Evolutionary conservation across 2,329 filamentous ascomycete species (phyloP), one percentile per base, ranked within the genome.

Genomic region (Hypoxylon sp.): DNA sequence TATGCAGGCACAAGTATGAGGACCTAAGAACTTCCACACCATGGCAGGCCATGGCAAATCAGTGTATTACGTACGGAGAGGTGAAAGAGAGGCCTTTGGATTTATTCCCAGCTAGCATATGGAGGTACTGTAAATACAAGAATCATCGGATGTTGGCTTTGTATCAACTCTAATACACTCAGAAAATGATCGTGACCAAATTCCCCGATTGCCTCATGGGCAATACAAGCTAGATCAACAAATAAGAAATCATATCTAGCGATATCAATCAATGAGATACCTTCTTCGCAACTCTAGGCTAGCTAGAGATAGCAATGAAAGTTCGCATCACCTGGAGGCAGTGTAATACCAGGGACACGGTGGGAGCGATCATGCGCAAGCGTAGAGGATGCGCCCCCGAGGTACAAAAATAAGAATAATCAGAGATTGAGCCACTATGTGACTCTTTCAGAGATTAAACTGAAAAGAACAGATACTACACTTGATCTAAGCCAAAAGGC

Each of bases 381-480:
- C 88, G 84, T 88, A 91, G 89, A 86, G 88, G 85, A 71, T 71
- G 23, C 79, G 74, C 71, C 74, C 78, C 79, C 86, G 65, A 65
- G 73, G 64, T 80, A 73, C 84, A 92, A 92, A 90, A 91, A 94
- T 92, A 85, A 84, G 89, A 88, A 87, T 92, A 94, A 94, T 91
- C 89, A 88, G 83, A 47, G 84, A 85, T 86, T 86, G 84, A 84
- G 83, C 82, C 84, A 87, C 84, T 57, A 82, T 91, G 86, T 87
- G 85, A 83, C 84, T 85, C 86, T 93, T 91, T 90, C 90, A 94
- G 91, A 90, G 89, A 93, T 94, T 93, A 94, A 94, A 93, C 91
- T 94, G 89, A 92, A 91, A 93, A 93, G 91, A 94, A 93, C 91
- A 92, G 90, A 92, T 93, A 93, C 90, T 75, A 75, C 73, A 75